Evolutionary conservation across 1,284 basidiomycete species (phyloP).

Genomic region (Cerioporus squamosus): DNA sequence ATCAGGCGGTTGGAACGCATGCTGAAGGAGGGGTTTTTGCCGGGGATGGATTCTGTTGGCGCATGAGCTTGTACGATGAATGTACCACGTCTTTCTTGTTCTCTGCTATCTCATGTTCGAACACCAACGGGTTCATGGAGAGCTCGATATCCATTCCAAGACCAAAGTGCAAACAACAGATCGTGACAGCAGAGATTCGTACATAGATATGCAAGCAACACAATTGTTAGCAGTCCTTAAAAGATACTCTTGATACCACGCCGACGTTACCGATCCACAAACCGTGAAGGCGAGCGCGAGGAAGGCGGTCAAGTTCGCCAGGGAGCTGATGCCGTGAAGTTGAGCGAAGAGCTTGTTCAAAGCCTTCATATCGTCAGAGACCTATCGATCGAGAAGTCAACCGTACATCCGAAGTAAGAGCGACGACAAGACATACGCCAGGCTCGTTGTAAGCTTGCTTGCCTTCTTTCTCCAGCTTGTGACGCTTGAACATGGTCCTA

Average conservation of each 20-base stretch:
- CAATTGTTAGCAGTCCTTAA: neutral
- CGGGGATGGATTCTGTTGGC: constrained; percentile 74
- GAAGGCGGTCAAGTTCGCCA: constrained; percentile 66
- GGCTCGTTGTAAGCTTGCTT: constrained; percentile 67
- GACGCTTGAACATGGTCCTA: constrained; percentile 75
- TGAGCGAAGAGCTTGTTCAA: constrained; percentile 66
- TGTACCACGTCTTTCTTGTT: constrained; percentile 34
- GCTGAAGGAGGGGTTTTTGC: constrained; percentile 86
- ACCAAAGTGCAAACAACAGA: neutral
- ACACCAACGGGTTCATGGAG: neutral
- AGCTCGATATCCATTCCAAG: constrained; percentile 2
- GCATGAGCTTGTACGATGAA: constrained; percentile 48
- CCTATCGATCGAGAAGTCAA: constrained; percentile 41
- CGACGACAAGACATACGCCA: constrained; percentile 48
- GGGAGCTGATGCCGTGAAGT: constrained; percentile 71
- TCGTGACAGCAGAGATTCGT: neutral
- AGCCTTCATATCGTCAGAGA: constrained; percentile 70
- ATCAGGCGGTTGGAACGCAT: constrained; percentile 87
- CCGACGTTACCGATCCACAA: constrained; percentile 68
- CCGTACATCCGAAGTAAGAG: neutral
- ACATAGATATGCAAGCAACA: neutral
- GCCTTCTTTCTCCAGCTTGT: constrained; percentile 76
- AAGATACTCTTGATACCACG: constrained; percentile 26
- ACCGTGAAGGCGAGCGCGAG: constrained; percentile 73
- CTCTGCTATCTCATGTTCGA: neutral